A percentile compares a stretch with the other conserved stretches of the same genome.
Conservation (phyloP, 108 stramenopile genomes). For the Aurantiochytrium sp. region DNA sequence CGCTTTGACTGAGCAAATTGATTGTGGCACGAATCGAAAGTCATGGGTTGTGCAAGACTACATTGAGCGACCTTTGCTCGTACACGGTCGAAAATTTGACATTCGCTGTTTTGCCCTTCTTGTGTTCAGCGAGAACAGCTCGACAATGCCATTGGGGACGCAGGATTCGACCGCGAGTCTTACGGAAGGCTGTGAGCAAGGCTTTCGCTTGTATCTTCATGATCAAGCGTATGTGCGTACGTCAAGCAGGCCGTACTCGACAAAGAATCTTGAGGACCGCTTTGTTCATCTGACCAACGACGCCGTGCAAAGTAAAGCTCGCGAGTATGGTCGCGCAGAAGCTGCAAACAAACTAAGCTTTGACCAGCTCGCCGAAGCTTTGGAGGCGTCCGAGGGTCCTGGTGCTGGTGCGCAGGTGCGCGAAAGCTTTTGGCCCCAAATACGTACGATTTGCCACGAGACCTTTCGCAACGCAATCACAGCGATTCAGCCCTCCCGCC, state of each 20-base stretch:
- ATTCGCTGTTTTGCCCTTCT: constrained; percentile 29
- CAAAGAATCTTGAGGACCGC: not conserved
- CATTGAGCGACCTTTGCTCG: constrained; percentile 27
- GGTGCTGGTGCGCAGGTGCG: not conserved
- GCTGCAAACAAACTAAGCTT: constrained; percentile 23
- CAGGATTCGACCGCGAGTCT: not conserved
- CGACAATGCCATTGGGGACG: not conserved
- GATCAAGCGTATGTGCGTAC: not conserved
- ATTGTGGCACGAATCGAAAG: not conserved
- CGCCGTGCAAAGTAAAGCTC: constrained; percentile 23
- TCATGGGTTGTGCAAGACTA: constrained; percentile 26
- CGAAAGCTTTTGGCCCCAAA: not conserved
- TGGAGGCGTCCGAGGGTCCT: not conserved
- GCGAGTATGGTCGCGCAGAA: constrained; percentile 11
- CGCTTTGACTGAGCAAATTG: not conserved
- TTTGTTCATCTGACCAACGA: constrained; percentile 28
- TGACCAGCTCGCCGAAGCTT: not conserved
- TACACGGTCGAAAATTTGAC: constrained; percentile 29
- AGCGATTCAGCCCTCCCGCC: not conserved
- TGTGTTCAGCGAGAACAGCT: not conserved
- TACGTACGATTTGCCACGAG: not conserved
- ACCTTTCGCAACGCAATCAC: not conserved
- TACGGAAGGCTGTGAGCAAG: not conserved
- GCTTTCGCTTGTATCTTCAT: not conserved
- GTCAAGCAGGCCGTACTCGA: not conserved